Evolutionary conservation across 2,329 filamentous ascomycete genomes (phyloP).

Genomic region (Clonostachys rosea): DNA sequence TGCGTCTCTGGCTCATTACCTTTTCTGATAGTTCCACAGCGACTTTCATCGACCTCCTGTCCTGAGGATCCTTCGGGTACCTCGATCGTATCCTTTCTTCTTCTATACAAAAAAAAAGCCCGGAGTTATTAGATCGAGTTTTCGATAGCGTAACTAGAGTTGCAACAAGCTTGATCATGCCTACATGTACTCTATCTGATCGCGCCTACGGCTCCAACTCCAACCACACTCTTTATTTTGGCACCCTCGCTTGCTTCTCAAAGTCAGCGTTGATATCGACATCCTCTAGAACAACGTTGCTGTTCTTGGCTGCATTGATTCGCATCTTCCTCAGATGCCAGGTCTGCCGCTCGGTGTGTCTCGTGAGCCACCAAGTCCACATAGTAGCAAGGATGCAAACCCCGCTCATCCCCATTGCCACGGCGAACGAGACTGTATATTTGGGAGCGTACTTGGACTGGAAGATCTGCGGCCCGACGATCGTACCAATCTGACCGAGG

Average conservation of each 20-base stretch:
- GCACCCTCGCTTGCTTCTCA: neutral
- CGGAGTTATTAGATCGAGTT: too few species aligned
- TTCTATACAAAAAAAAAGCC: too few species aligned
- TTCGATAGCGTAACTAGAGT: too few species aligned
- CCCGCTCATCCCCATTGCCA: neutral
- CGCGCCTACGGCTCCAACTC: too few species aligned
- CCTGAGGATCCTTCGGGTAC: too few species aligned
- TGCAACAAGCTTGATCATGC: too few species aligned
- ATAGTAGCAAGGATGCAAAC: neutral
- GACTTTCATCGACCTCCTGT: too few species aligned
- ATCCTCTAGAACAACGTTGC: neutral
- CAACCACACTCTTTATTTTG: too few species aligned
- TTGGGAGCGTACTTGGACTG: neutral
- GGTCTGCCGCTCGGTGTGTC: neutral
- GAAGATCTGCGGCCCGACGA: neutral
- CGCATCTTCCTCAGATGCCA: neutral
- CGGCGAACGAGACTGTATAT: neutral
- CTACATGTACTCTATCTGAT: too few species aligned
- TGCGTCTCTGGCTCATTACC: too few species aligned
- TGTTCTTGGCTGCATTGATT: neutral
- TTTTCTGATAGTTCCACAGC: too few species aligned
- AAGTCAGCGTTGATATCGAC: neutral
- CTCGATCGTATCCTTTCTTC: too few species aligned
- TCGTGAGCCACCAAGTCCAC: neutral
- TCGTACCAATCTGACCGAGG: neutral